Conservation (phyloP, 176 grass and related monocot genomes). For the Eragrostis nindensis region DNA sequence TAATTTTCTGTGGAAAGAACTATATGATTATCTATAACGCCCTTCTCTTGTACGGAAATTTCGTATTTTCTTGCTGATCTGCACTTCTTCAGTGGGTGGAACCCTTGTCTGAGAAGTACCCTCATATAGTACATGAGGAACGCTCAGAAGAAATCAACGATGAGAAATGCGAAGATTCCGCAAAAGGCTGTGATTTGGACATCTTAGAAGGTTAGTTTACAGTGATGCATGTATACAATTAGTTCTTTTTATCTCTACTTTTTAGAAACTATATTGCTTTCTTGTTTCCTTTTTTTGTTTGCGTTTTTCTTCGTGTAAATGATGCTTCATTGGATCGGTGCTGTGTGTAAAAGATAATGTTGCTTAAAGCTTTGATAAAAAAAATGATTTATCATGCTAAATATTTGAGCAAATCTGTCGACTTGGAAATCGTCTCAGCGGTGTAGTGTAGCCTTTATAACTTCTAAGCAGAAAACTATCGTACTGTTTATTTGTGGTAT, state of each 20-base stretch:
- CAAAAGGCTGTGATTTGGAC: constrained; percentile 52
- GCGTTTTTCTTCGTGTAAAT: neutral
- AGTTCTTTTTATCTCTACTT: constrained; percentile 19
- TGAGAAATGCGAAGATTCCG: constrained; percentile 53
- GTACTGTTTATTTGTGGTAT: constrained; percentile 1
- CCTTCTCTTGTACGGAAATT: neutral
- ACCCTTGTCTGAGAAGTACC: constrained; percentile 69
- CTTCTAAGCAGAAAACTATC: neutral
- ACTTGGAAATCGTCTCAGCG: neutral
- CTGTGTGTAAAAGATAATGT: neutral
- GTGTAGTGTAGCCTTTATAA: neutral
- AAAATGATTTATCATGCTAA: neutral
- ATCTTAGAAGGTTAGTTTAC: constrained; percentile 72
- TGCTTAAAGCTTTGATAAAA: neutral
- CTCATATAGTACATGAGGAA: constrained; percentile 90
- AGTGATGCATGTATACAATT: neutral
- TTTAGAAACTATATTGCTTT: neutral
- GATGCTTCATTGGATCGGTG: neutral
- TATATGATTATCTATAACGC: neutral
- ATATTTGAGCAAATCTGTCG: neutral
- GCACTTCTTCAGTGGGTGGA: constrained; percentile 69
- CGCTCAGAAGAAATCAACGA: constrained; percentile 44
- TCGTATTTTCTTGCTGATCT: constrained; percentile 33
- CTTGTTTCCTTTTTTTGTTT: neutral
- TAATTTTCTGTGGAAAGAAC: neutral